A percentile compares a stretch with the other conserved stretches of the same genome.
Evolutionary conservation across 495 filamentous ascomycete genomes (phyloP).

Genomic region (Aspergillus taichungensis): DNA sequence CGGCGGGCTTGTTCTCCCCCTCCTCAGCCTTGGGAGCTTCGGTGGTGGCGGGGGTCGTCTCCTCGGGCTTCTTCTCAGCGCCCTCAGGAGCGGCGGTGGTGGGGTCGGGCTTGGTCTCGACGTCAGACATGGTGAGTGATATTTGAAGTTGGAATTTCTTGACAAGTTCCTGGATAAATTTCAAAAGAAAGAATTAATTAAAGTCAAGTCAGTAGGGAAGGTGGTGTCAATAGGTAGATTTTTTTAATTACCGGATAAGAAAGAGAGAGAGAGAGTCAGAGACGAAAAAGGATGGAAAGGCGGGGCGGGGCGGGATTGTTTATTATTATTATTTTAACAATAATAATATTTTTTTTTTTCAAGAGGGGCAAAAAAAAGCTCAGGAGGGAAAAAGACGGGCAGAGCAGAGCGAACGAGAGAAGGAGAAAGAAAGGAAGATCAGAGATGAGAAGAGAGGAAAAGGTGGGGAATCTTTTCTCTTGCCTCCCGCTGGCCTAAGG

Average conservation of each 20-base stretch:
- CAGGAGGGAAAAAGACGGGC: background rate
- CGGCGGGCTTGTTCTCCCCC: conserved; percentile 28
- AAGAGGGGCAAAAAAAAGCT: background rate
- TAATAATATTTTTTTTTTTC: too few species aligned
- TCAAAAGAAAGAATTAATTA: background rate
- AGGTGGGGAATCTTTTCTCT: background rate
- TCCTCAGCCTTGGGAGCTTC: conserved; percentile 24
- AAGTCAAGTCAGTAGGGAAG: too few species aligned
- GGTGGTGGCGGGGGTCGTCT: conserved; percentile 25
- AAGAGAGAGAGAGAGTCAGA: conserved; percentile 3
- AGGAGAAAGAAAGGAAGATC: background rate
- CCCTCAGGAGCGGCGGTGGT: conserved; percentile 36
- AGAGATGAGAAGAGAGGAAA: conserved; percentile 1
- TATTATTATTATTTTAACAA: background rate
- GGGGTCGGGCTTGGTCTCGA: conserved; percentile 42
- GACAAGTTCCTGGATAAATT: conserved; percentile 5
- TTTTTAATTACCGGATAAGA: conserved; percentile 9
- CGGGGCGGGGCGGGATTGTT: conserved; percentile 13
- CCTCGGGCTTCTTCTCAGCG: conserved; percentile 27
- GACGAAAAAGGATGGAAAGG: conserved; percentile 3
- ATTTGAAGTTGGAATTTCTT: conserved; percentile 2
- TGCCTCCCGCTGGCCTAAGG: too few species aligned
- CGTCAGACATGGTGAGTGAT: conserved; percentile 40
- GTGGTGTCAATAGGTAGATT: too few species aligned
- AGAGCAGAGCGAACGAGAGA: background rate